phyloP scores from a whole-genome alignment of 306 rosid genomes.

The Quercus parvula region DNA sequence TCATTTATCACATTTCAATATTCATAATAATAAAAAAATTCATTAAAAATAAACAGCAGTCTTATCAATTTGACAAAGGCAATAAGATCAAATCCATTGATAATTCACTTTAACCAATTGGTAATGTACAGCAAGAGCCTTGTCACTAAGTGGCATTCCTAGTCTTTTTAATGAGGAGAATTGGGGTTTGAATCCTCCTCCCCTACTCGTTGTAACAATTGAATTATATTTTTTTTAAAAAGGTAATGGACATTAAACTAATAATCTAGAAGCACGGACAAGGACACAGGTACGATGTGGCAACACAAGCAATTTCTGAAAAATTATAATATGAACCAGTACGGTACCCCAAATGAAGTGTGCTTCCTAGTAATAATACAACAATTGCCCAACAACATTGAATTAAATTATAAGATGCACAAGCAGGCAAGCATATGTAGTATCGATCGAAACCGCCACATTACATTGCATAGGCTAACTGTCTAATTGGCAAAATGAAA shows the following conservation, averaged over 20 bases:
- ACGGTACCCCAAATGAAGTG: too few relatives aligned
- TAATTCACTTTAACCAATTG: background rate
- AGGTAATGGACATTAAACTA: background rate
- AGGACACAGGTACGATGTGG: accelerated
- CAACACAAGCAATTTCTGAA: too few relatives aligned
- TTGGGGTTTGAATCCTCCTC: too few relatives aligned
- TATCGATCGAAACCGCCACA: background rate
- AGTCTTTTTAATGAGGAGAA: too few relatives aligned
- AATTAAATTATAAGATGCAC: background rate
- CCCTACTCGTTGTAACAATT: too few relatives aligned
- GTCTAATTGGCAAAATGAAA: background rate
- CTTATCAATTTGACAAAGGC: background rate
- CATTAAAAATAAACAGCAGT: background rate
- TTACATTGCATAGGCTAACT: background rate
- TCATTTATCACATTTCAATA: background rate
- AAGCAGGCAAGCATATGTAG: background rate
- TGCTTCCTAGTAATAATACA: background rate
- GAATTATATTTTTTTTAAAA: background rate
- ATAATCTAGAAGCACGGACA: too few relatives aligned
- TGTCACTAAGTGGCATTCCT: too few relatives aligned
- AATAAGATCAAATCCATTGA: background rate
- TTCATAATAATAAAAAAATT: background rate
- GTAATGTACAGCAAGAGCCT: background rate
- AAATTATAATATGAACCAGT: too few relatives aligned
- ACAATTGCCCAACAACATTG: background rate